These are phyloP conservation scores for Solanum sejunctum DNA, from an alignment of 257 asterid genomes.

Conservation along the genomic window DNA sequence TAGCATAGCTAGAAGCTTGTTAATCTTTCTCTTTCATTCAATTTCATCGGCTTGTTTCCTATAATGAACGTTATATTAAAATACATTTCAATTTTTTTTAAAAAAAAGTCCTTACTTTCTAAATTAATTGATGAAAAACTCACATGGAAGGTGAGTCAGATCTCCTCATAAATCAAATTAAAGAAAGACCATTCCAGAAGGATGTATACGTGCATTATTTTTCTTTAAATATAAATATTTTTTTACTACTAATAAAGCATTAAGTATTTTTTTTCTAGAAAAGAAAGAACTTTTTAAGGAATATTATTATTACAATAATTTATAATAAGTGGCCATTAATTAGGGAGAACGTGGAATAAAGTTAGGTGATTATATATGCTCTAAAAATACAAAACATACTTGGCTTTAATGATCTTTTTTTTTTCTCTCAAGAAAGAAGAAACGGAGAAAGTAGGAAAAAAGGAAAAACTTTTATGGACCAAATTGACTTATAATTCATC, in stretches of 20 bases:
- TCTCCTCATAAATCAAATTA: neutral
- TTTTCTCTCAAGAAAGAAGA: neutral
- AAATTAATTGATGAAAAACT: neutral
- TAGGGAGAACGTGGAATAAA: neutral
- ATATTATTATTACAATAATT: neutral
- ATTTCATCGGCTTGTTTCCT: fast-evolving
- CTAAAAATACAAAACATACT: neutral
- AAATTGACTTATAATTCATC: neutral
- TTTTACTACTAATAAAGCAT: neutral
- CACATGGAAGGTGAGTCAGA: neutral
- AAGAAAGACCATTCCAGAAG: neutral
- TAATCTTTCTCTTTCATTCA: neutral
- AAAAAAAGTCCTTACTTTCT: neutral
- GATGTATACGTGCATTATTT: neutral
- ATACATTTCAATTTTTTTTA: neutral
- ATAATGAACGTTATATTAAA: neutral
- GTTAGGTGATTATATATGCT: neutral
- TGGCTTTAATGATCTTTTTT: neutral
- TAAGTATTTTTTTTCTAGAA: neutral
- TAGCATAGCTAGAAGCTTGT: neutral
- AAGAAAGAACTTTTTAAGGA: neutral
- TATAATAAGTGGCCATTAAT: neutral
- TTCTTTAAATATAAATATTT: neutral
- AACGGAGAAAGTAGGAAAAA: neutral
- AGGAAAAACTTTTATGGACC: neutral